Percentiles rank a stretch among this genome's conserved stretches.
These are phyloP conservation scores for Aegle marmelos DNA, from an alignment of 345 rosid species.

Conservation along the genomic window DNA sequence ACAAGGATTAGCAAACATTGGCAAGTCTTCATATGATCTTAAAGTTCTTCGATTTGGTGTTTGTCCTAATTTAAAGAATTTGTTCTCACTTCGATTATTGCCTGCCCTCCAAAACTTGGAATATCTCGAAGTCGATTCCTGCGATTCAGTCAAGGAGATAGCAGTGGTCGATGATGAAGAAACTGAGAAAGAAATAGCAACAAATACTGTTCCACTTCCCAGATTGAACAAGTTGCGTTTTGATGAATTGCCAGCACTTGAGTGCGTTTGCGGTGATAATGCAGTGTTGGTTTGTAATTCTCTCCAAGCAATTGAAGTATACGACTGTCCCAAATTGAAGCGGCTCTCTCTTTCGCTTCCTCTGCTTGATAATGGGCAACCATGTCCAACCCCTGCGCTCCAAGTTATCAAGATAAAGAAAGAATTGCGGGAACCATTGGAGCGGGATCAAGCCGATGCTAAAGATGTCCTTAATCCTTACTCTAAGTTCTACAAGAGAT, in stretches of 20 bases:
- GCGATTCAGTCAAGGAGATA: no score
- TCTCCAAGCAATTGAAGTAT: neutral
- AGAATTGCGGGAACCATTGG: neutral
- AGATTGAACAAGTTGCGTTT: no score
- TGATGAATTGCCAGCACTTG: no score
- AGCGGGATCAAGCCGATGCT: neutral
- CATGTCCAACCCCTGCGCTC: neutral
- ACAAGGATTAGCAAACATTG: neutral
- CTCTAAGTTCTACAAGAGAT: neutral
- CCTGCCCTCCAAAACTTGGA: no score
- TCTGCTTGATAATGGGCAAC: neutral
- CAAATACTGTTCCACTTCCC: no score
- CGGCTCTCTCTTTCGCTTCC: no score
- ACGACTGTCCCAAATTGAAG: neutral
- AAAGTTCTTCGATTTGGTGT: rapidly evolving
- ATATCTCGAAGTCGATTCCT: no score
- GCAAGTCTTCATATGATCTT: neutral
- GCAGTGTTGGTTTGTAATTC: neutral
- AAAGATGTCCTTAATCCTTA: neutral
- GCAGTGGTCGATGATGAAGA: no score
- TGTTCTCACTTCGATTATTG: no score
- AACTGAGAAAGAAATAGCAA: no score
- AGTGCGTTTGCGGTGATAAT: neutral
- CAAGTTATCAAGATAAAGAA: neutral
- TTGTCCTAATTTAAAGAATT: neutral